Percentiles rank a stretch among this genome's conserved stretches.
Evolutionary conservation across 2,329 filamentous ascomycete genomes (phyloP).

Genomic region (Piedraia hortae): DNA sequence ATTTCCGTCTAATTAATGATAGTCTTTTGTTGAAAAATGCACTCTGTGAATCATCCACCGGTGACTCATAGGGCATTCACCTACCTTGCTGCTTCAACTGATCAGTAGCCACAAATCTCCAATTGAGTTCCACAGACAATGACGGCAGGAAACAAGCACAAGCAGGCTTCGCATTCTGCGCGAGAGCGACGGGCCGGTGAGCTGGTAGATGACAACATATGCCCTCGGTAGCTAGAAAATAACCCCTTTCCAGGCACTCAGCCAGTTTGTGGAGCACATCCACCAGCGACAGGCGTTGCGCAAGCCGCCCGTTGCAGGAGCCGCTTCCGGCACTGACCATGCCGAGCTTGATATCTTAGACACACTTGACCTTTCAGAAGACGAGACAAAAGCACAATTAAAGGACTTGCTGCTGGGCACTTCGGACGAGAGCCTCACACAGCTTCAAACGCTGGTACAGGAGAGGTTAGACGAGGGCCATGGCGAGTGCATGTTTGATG

Average conservation of each 20-base stretch:
- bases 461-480: slow-evolving; percentile 54
- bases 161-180: slow-evolving; percentile 24
- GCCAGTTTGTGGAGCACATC: slow-evolving; percentile 93
- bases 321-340: slow-evolving; percentile 35
- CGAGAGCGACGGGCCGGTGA: slow-evolving; percentile 72
- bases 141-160: slow-evolving; percentile 12
- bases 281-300: slow-evolving; percentile 69
- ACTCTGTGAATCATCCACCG: slow-evolving; percentile 1
- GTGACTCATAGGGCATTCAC: too few relatives aligned
- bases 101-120: too few relatives aligned
- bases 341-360: slow-evolving; percentile 81
- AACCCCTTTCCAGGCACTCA: slow-evolving; percentile 33
- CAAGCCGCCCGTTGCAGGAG: slow-evolving; percentile 12
- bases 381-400: slow-evolving; percentile 36
- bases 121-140: slow-evolving; percentile 7
- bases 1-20: too few relatives aligned
- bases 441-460: slow-evolving; percentile 37
- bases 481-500: slow-evolving; percentile 71
- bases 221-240: slow-evolving; percentile 1
- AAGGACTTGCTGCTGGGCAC: slow-evolving; percentile 46
- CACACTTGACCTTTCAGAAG: slow-evolving; percentile 44
- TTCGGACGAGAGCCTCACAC: slow-evolving; percentile 29
- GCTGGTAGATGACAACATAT: slow-evolving; percentile 28
- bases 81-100: too few relatives aligned
- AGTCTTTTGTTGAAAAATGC: too few relatives aligned